A percentile compares a stretch with the other conserved stretches of the same genome.
Conservation (phyloP, 305 asterid genomes). For the Fraxinus paxiana region DNA sequence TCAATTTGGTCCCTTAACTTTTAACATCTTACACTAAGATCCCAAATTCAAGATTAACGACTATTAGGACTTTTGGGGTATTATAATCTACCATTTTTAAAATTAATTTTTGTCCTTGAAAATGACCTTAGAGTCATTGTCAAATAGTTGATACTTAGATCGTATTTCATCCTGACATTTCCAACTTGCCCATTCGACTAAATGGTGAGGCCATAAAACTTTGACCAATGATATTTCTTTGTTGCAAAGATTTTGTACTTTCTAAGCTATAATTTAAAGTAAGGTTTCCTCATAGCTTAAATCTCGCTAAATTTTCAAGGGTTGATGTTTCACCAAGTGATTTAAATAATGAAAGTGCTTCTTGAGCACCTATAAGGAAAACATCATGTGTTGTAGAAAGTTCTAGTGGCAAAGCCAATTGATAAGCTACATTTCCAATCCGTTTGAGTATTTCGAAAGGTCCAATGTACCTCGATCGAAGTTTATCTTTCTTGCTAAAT, state of each 20-base stretch:
- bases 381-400: background rate
- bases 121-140: too few relatives aligned
- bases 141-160: background rate
- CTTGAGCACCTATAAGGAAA: too few relatives aligned
- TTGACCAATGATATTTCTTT: background rate
- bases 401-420: background rate
- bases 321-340: background rate
- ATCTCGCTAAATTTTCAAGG: background rate
- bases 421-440: background rate
- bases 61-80: too few relatives aligned
- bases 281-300: background rate
- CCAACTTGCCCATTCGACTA: background rate
- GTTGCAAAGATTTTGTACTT: background rate
- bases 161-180: background rate
- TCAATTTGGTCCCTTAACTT: too few relatives aligned
- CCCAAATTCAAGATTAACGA: too few relatives aligned
- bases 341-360: background rate
- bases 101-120: too few relatives aligned
- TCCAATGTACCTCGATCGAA: background rate
- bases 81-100: too few relatives aligned
- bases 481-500: background rate
- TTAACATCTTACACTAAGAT: too few relatives aligned
- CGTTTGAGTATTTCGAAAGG: background rate
- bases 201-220: background rate
- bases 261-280: background rate